phyloP scores from a whole-genome alignment of 73 alveolate genomes.

The Tetrahymena elliotti region DNA sequence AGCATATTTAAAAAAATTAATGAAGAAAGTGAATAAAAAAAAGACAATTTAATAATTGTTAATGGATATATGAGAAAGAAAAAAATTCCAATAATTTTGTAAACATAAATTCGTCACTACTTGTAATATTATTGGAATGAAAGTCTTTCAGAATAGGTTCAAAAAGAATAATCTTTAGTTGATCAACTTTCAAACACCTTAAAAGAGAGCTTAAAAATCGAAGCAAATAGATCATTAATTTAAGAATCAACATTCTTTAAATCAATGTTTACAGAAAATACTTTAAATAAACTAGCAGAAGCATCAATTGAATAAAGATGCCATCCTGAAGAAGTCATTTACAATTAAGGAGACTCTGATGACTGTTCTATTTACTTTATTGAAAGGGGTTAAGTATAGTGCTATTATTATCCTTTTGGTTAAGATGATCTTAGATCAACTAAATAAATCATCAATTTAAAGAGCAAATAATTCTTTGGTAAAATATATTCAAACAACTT shows the following conservation, averaged over 20 bases:
- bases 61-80: constrained; percentile 46
- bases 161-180: constrained; percentile 12
- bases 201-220: neutral
- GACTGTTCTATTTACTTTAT: neutral
- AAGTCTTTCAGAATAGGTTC: neutral
- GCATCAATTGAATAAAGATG: neutral
- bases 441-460: neutral
- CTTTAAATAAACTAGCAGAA: neutral
- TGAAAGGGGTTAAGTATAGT: constrained; percentile 13
- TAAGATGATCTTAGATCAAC: neutral
- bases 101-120: constrained; percentile 48
- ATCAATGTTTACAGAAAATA: neutral
- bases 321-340: constrained; percentile 29
- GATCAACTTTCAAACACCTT: constrained; percentile 6
- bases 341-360: neutral
- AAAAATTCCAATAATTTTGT: constrained; percentile 44
- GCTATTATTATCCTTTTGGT: neutral
- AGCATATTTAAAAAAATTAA: constrained; percentile 43
- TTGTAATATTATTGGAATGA: constrained; percentile 52
- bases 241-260: neutral
- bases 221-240: constrained; percentile 13
- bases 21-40: constrained; percentile 47
- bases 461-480: neutral
- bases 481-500: neutral
- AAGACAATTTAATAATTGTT: constrained; percentile 48